Percentiles rank a stretch among this genome's conserved stretches.
phyloP scores from a whole-genome alignment of 192 early-diverging fungal genomes.

The Gryganskiella cystojenkinii region DNA sequence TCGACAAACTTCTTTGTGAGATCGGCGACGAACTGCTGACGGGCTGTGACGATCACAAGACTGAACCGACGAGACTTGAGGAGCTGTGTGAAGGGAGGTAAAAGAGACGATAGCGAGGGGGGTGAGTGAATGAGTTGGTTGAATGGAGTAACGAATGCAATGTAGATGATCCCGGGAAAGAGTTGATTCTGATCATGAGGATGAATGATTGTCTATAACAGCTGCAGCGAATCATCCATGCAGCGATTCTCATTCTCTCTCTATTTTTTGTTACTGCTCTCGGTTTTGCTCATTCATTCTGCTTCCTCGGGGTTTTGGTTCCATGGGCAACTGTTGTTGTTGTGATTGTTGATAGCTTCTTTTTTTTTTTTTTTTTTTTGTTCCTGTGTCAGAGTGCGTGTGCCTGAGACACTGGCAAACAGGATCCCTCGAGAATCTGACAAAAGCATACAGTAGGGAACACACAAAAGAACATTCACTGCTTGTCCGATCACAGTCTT shows the following conservation, averaged over 20 bases:
- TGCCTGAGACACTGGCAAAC: background rate
- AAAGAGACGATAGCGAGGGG: background rate
- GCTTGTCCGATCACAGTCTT: background rate
- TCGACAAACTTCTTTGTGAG: constrained; percentile 68
- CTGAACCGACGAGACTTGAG: constrained; percentile 62
- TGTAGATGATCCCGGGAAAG: background rate
- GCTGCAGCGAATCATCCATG: too few species aligned
- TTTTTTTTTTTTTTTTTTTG: constrained; percentile 2
- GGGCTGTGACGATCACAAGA: constrained; percentile 68
- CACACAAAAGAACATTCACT: background rate
- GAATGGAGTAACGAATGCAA: too few species aligned
- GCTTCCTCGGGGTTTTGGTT: too few species aligned
- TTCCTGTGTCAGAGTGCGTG: background rate
- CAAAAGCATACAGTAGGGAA: background rate
- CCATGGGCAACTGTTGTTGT: too few species aligned
- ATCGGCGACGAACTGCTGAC: constrained; percentile 67
- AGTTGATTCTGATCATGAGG: background rate
- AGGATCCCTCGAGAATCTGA: background rate
- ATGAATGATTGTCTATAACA: too few species aligned
- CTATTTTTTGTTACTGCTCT: too few species aligned
- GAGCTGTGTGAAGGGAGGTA: constrained; percentile 6
- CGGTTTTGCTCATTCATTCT: too few species aligned
- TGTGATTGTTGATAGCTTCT: background rate
- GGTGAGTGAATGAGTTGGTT: too few species aligned
- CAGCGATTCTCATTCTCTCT: too few species aligned